phyloP scores from a whole-genome alignment of 306 rosid species.

The Fragaria iinumae region DNA sequence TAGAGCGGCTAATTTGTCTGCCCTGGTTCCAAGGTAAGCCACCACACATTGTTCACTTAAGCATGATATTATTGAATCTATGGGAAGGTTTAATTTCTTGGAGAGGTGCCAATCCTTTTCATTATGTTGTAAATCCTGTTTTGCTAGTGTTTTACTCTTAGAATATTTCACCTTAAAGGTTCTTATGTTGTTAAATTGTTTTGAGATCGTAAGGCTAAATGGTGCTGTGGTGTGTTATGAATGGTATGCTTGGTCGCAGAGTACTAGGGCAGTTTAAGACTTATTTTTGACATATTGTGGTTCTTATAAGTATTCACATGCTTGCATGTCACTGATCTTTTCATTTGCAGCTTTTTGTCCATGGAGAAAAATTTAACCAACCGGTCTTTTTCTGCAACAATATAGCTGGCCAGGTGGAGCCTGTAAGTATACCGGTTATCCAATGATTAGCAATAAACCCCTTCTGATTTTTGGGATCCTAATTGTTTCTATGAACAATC shows the following conservation, averaged over 20 bases:
- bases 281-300: neutral
- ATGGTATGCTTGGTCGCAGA: neutral
- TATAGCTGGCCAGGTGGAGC: constrained; percentile 88
- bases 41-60: neutral
- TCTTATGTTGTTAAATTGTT: neutral
- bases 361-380: constrained; percentile 87
- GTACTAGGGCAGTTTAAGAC: neutral
- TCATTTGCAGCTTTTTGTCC: constrained; percentile 68
- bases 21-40: neutral
- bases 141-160: neutral
- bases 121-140: neutral
- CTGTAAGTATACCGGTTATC: constrained; percentile 50
- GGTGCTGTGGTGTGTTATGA: neutral
- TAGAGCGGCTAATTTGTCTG: neutral
- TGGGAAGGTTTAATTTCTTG: neutral
- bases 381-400: constrained; percentile 97
- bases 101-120: neutral
- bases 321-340: neutral
- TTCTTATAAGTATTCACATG: neutral
- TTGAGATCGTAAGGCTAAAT: neutral
- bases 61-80: neutral
- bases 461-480: neutral
- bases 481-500: neutral
- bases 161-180: neutral
- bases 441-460: neutral